Conservation (phyloP, 106 monocot species). For the Amphibolis antarctica region DNA sequence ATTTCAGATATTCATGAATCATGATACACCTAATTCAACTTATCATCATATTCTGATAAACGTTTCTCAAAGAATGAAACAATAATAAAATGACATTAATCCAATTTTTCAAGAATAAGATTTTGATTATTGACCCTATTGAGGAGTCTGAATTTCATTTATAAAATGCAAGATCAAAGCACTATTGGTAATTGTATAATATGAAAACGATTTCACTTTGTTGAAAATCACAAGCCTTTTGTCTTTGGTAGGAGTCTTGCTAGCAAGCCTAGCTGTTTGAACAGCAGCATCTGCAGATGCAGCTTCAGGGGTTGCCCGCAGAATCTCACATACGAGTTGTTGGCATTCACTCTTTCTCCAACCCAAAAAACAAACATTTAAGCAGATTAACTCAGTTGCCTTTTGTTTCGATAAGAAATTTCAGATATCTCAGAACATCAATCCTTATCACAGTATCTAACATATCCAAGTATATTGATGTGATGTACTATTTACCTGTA, state of each 20-base stretch:
- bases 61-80: too few relatives aligned
- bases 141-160: too few relatives aligned
- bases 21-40: too few relatives aligned
- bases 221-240: slow-evolving; percentile 47
- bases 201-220: not conserved
- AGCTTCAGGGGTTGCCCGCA: slow-evolving; percentile 98
- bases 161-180: too few relatives aligned
- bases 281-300: slow-evolving; percentile 98
- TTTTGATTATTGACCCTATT: too few relatives aligned
- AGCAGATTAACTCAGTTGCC: too few relatives aligned
- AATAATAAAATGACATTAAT: too few relatives aligned
- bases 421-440: not conserved
- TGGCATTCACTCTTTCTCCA: slow-evolving; percentile 96
- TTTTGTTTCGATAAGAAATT: too few relatives aligned
- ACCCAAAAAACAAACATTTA: slow-evolving; percentile 10
- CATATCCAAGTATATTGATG: too few relatives aligned
- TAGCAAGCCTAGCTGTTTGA: slow-evolving; percentile 94
- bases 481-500: slow-evolving; percentile 50
- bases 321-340: slow-evolving; percentile 92
- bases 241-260: slow-evolving; percentile 72
- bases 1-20: too few relatives aligned
- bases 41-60: too few relatives aligned
- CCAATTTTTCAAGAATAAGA: too few relatives aligned
- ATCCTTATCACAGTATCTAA: not conserved
- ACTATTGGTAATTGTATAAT: not conserved